Conservation (phyloP, 2,329 filamentous ascomycete genomes). For the Fusarium vanettenii region DNA sequence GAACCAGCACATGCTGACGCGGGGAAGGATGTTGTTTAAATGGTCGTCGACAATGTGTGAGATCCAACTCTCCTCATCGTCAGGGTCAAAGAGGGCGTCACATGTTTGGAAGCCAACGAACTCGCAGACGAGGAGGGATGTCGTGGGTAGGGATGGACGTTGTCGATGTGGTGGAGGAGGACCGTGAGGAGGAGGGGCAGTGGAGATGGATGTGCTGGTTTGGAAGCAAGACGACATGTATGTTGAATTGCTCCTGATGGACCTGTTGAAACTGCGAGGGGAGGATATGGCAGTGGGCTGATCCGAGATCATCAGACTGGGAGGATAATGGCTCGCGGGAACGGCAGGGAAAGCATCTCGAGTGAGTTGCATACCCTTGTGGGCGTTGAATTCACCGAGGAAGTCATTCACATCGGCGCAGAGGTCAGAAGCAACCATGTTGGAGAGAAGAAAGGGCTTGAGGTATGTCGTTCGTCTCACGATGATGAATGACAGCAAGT, state of each 20-base stretch:
- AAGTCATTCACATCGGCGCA: slow-evolving; percentile 27
- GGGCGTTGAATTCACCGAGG: slow-evolving; percentile 22
- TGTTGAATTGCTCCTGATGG: slow-evolving; percentile 25
- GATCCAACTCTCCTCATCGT: slow-evolving; percentile 58
- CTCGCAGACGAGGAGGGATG: slow-evolving; percentile 52
- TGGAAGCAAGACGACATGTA: slow-evolving; percentile 22
- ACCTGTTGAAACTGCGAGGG: slow-evolving; percentile 15
- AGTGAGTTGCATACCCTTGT: slow-evolving; percentile 7
- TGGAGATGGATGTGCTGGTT: slow-evolving; percentile 31
- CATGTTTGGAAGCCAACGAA: slow-evolving; percentile 55
- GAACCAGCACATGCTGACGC: slow-evolving; percentile 60
- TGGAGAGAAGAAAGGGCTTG: neutral
- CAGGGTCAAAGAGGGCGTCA: slow-evolving; percentile 48
- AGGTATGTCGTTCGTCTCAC: neutral
- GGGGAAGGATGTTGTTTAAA: slow-evolving; percentile 49
- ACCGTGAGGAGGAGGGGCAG: slow-evolving; percentile 37
- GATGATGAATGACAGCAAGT: neutral
- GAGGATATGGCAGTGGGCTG: neutral
- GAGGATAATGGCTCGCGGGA: slow-evolving; percentile 14
- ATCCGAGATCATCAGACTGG: slow-evolving; percentile 28
- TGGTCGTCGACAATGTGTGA: slow-evolving; percentile 57
- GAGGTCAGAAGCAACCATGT: slow-evolving; percentile 17
- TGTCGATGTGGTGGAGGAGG: slow-evolving; percentile 17
- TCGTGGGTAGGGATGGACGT: slow-evolving; percentile 11
- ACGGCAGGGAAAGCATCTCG: neutral